These are phyloP conservation scores for Phytophthora sp. DNA, from an alignment of 352 stramenopile genomes.

Conservation along the genomic window DNA sequence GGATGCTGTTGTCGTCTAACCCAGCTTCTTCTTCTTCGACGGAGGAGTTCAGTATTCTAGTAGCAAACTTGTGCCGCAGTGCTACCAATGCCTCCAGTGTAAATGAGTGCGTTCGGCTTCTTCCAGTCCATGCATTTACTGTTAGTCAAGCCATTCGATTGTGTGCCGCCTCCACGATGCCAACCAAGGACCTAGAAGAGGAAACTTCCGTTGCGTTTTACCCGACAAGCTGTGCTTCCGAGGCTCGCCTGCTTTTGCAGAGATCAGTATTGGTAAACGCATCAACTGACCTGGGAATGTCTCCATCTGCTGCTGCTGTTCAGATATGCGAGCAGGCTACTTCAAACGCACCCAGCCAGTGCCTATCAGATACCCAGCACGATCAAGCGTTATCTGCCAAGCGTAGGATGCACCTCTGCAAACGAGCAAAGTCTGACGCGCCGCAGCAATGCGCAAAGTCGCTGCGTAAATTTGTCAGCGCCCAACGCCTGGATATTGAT, in stretches of 20 bases:
- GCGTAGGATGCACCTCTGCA: constrained; percentile 36
- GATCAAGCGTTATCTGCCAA: constrained; percentile 24
- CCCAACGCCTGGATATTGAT: constrained; percentile 25
- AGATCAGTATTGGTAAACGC: not conserved
- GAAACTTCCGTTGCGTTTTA: constrained; percentile 2
- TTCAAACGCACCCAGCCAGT: constrained; percentile 41
- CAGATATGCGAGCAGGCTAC: constrained; percentile 35
- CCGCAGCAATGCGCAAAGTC: constrained; percentile 31
- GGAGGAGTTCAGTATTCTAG: constrained; percentile 12
- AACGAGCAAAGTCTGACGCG: constrained; percentile 18
- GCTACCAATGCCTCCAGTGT: constrained; percentile 28
- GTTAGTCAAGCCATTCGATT: constrained; percentile 27
- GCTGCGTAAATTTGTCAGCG: constrained; percentile 37
- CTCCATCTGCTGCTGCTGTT: constrained; percentile 27
- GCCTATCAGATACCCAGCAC: constrained; percentile 35
- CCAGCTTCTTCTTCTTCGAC: not conserved
- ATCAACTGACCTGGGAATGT: constrained; percentile 13
- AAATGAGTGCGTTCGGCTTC: constrained; percentile 32
- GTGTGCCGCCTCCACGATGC: constrained; percentile 31
- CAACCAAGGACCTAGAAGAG: not conserved
- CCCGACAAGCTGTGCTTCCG: constrained; percentile 25
- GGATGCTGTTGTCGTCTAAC: constrained; percentile 10
- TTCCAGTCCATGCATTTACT: constrained; percentile 28
- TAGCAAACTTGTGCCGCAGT: constrained; percentile 34
- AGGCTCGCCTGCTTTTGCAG: constrained; percentile 24